These are phyloP conservation scores for Pythium biforme DNA, from an alignment of 352 stramenopile genomes.

Conservation along the genomic window DNA sequence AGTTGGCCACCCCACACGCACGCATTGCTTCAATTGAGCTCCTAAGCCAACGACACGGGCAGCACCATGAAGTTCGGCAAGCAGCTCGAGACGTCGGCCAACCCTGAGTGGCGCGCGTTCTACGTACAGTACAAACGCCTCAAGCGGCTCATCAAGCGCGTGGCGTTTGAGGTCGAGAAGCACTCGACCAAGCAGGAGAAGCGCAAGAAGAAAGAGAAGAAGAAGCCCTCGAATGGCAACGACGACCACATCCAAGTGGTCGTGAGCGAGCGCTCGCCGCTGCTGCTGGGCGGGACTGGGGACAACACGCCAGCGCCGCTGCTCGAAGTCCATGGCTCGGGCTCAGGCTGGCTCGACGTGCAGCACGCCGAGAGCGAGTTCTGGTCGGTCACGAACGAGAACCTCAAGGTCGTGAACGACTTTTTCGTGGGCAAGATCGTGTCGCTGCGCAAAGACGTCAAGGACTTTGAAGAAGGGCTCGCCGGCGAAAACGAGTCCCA, in stretches of 20 bases:
- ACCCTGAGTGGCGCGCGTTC: conserved; percentile 86
- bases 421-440: conserved; percentile 77
- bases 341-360: conserved; percentile 45
- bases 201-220: conserved; percentile 38
- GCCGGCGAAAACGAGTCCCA: conserved; percentile 66
- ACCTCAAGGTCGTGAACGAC: conserved; percentile 84
- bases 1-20: too few relatives aligned
- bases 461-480: conserved; percentile 74
- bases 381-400: conserved; percentile 74
- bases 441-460: conserved; percentile 60
- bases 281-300: conserved; percentile 41
- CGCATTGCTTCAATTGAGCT: neutral
- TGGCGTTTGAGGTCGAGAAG: conserved; percentile 88
- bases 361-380: conserved; percentile 81
- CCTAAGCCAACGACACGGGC: neutral
- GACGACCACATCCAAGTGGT: conserved; percentile 34
- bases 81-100: conserved; percentile 88
- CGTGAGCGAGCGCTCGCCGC: conserved; percentile 68
- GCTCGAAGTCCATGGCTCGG: conserved; percentile 37
- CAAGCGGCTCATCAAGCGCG: conserved; percentile 90
- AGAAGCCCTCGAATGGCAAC: conserved; percentile 4
- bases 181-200: conserved; percentile 73
- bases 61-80: conserved; percentile 94
- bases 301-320: conserved; percentile 19
- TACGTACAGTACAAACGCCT: conserved; percentile 93